These are phyloP conservation scores for Mucor lusitanicus DNA, from an alignment of 371 early-diverging fungal species.

Conservation along the genomic window DNA sequence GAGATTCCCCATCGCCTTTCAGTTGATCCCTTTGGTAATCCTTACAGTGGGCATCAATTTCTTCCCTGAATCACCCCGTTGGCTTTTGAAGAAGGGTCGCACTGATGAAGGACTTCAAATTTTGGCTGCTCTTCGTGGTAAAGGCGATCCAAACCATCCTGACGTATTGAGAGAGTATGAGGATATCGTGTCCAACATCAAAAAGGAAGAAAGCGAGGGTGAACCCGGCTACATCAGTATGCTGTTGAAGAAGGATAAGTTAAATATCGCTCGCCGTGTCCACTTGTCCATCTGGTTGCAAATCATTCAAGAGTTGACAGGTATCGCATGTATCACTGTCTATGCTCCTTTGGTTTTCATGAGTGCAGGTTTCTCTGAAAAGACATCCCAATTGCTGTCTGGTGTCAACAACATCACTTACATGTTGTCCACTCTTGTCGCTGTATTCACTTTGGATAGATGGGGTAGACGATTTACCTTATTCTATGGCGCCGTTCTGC, in stretches of 20 bases:
- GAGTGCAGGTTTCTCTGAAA: conserved; percentile 33
- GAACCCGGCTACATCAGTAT: conserved; percentile 42
- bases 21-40: conserved; percentile 37
- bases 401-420: conserved; percentile 42
- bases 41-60: conserved; percentile 38
- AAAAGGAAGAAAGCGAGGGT: conserved; percentile 33
- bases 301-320: conserved; percentile 45
- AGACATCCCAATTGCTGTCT: conserved; percentile 38
- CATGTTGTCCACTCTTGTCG: conserved; percentile 39
- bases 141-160: conserved; percentile 36
- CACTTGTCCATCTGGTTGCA: conserved; percentile 46
- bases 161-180: conserved; percentile 36
- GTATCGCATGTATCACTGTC: conserved; percentile 45
- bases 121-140: conserved; percentile 40
- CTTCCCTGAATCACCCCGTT: conserved; percentile 43
- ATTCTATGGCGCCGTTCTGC: conserved; percentile 40
- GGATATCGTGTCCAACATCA: conserved; percentile 30
- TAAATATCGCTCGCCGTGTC: conserved; percentile 47
- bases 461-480: conserved; percentile 44
- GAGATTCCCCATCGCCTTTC: conserved; percentile 48
- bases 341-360: conserved; percentile 42
- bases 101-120: conserved; percentile 40
- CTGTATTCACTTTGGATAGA: conserved; percentile 41
- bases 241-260: conserved; percentile 34
- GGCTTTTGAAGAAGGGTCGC: conserved; percentile 39